Evolutionary conservation across 176 grass and related monocot species (phyloP).

Genomic region (Aegilops longissima): DNA sequence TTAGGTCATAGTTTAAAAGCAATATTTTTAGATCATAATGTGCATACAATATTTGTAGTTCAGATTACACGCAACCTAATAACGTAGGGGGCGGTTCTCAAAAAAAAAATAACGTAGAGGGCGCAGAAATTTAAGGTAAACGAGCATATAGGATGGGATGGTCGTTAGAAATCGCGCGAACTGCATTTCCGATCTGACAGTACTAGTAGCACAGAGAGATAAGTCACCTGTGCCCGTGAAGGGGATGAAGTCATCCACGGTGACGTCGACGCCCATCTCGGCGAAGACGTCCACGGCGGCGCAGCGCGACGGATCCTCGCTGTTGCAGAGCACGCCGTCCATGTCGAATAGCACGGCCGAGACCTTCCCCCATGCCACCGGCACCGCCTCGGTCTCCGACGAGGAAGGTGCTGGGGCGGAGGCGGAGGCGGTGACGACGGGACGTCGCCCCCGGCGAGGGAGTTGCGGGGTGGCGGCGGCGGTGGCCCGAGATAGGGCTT

Average conservation of each 20-base stretch:
- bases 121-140: neutral
- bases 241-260: constrained; percentile 89
- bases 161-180: neutral
- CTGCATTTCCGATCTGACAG: neutral
- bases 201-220: constrained; percentile 18
- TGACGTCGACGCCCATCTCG: constrained; percentile 85
- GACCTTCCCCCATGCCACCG: constrained; percentile 68
- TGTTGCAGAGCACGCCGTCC: constrained; percentile 95
- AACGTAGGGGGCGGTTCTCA: neutral
- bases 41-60: too few species aligned
- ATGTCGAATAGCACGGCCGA: constrained; percentile 95
- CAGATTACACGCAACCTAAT: neutral
- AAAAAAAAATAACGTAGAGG: neutral
- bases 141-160: neutral
- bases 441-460: constrained; percentile 22
- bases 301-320: constrained; percentile 77
- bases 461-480: constrained; percentile 13
- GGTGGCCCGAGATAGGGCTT: neutral
- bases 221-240: constrained; percentile 86
- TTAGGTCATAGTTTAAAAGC: too few species aligned
- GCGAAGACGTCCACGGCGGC: constrained; percentile 87
- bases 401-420: constrained; percentile 33
- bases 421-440: constrained; percentile 18
- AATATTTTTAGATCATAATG: too few species aligned
- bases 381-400: constrained; percentile 14